A percentile compares a stretch with the other conserved stretches of the same genome.
These are phyloP conservation scores for Cardamine chenopodiifolia DNA, from an alignment of 345 rosid species.

Conservation along the genomic window DNA sequence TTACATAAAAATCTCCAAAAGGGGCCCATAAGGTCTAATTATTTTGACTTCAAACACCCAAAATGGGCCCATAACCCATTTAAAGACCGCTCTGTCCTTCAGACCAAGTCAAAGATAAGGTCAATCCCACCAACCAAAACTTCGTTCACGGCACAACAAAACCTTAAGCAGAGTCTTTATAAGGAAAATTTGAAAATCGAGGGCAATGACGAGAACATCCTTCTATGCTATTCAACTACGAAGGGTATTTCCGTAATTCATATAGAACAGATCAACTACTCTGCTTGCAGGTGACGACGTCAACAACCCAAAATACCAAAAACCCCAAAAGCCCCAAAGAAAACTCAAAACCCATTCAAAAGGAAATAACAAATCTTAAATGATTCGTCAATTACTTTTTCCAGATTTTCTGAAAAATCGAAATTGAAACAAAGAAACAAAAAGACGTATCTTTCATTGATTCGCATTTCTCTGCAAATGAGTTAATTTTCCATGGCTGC, in stretches of 20 bases:
- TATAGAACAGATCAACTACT: conserved; percentile 35
- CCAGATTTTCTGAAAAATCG: neutral
- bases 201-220: neutral
- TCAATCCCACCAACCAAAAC: conserved; percentile 34
- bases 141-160: conserved; percentile 33
- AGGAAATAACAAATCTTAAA: neutral
- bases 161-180: neutral
- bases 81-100: neutral
- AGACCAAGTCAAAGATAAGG: conserved; percentile 35
- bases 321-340: conserved; percentile 7
- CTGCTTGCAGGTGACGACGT: conserved; percentile 24
- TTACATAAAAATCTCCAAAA: neutral
- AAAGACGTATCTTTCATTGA: conserved; percentile 18
- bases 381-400: neutral
- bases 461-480: conserved; percentile 20
- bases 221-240: neutral
- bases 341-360: conserved; percentile 11
- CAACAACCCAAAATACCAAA: conserved; percentile 19
- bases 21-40: neutral
- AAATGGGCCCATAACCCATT: neutral
- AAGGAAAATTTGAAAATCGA: neutral
- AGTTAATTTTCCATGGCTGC: conserved; percentile 46
- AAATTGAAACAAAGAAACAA: conserved; percentile 15
- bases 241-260: conserved; percentile 10
- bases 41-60: neutral